Conservation (phyloP, 2,329 filamentous ascomycete species). For the Clonostachys chloroleuca region DNA sequence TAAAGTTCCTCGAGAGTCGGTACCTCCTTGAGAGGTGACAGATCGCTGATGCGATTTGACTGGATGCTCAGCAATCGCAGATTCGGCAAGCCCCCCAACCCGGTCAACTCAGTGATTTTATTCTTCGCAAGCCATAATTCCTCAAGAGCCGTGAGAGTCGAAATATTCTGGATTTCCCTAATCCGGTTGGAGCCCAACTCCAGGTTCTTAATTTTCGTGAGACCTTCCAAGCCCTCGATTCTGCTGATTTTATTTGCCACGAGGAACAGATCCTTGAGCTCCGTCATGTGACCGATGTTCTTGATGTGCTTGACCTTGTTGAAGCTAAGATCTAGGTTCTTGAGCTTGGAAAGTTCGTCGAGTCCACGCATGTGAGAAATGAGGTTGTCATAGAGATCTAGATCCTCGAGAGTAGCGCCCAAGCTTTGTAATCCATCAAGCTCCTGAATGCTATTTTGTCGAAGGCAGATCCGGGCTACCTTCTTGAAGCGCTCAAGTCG, state of each 20-base stretch:
- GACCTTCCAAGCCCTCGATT: conserved; percentile 78
- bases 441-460: conserved; percentile 82
- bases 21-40: conserved; percentile 71
- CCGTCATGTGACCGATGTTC: conserved; percentile 70
- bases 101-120: conserved; percentile 82
- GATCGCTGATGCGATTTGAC: conserved; percentile 81
- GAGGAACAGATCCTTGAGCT: conserved; percentile 82
- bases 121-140: conserved; percentile 96
- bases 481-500: conserved; percentile 80
- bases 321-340: conserved; percentile 85
- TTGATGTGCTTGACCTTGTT: conserved; percentile 99
- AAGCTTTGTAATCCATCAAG: conserved; percentile 71
- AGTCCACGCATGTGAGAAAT: conserved; percentile 83
- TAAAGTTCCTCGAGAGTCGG: conserved; percentile 86
- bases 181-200: conserved; percentile 93
- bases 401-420: conserved; percentile 66
- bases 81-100: conserved; percentile 70
- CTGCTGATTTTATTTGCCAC: conserved; percentile 90
- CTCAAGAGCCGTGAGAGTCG: conserved; percentile 71
- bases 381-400: conserved; percentile 96
- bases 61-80: conserved; percentile 90
- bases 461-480: conserved; percentile 75
- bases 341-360: conserved; percentile 72
- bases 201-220: conserved; percentile 73
- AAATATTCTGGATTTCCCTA: conserved; percentile 81